Conservation (phyloP, 2,329 filamentous ascomycete genomes). For the Mollisia scopiformis region DNA sequence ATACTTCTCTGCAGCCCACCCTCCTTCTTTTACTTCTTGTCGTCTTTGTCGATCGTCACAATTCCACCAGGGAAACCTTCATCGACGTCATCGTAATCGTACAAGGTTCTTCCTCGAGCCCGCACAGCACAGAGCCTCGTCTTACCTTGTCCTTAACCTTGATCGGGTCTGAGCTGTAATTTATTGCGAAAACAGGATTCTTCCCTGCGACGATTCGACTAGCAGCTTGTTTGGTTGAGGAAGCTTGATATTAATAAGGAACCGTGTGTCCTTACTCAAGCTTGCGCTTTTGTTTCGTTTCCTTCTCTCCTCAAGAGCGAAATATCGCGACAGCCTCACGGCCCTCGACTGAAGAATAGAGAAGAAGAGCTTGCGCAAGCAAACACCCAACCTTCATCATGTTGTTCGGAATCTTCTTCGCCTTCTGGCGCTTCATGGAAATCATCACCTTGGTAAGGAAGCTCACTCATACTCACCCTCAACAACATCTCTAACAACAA, state of each 20-base stretch:
- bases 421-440: conserved; percentile 63
- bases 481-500: conserved; percentile 11
- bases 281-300: not conserved
- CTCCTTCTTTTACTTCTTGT: conserved; percentile 1
- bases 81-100: conserved; percentile 22
- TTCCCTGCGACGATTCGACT: too few species aligned
- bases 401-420: conserved; percentile 66
- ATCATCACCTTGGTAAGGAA: conserved; percentile 66
- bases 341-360: not conserved
- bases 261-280: not conserved
- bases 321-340: not conserved
- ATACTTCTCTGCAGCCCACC: not conserved
- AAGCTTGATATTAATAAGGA: too few species aligned
- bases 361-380: conserved; percentile 2
- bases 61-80: conserved; percentile 11
- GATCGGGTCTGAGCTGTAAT: too few species aligned
- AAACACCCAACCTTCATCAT: conserved; percentile 43
- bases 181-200: conserved; percentile 21
- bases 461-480: too few species aligned
- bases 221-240: too few species aligned
- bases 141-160: too few species aligned
- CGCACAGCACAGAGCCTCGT: not conserved
- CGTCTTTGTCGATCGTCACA: conserved; percentile 16
- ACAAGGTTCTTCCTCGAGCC: not conserved
- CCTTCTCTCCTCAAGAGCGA: not conserved